Evolutionary conservation across 2,329 filamentous ascomycete genomes (phyloP).

Genomic region (Fusarium hainanense): DNA sequence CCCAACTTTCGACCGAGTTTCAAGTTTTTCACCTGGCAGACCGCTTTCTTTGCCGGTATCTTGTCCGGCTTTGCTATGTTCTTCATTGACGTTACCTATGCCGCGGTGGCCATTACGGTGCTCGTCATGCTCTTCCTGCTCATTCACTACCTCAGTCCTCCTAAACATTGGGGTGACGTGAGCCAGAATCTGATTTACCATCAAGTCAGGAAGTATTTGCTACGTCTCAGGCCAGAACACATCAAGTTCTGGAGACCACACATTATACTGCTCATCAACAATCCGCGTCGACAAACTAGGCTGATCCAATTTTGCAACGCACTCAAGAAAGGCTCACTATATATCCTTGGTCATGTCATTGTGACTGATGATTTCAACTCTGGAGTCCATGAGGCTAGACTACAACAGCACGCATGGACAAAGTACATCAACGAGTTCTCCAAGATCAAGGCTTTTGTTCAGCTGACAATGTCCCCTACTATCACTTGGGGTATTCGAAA

Average conservation of each 20-base stretch:
- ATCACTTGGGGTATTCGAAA: conserved; percentile 89
- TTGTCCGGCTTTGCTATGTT: conserved; percentile 86
- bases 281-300: conserved; percentile 82
- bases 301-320: conserved; percentile 93
- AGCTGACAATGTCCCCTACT: conserved; percentile 83
- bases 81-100: conserved; percentile 86
- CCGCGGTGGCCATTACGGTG: conserved; percentile 77
- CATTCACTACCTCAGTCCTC: conserved; percentile 86
- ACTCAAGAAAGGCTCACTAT: conserved; percentile 86
- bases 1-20: conserved; percentile 91
- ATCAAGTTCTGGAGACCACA: conserved; percentile 95
- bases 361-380: conserved; percentile 84
- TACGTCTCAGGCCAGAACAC: conserved; percentile 86
- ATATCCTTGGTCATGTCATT: conserved; percentile 88
- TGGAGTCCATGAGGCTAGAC: conserved; percentile 82
- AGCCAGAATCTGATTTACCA: conserved; percentile 88
- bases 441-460: conserved; percentile 89
- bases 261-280: conserved; percentile 84
- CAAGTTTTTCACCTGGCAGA: conserved; percentile 89
- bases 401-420: conserved; percentile 85
- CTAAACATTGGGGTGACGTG: conserved; percentile 91
- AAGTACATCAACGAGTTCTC: conserved; percentile 86
- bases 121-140: conserved; percentile 82
- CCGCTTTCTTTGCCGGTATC: conserved; percentile 79
- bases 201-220: conserved; percentile 87